These are phyloP conservation scores for Iris pallida DNA, from an alignment of 116 monocot species.

Conservation along the genomic window DNA sequence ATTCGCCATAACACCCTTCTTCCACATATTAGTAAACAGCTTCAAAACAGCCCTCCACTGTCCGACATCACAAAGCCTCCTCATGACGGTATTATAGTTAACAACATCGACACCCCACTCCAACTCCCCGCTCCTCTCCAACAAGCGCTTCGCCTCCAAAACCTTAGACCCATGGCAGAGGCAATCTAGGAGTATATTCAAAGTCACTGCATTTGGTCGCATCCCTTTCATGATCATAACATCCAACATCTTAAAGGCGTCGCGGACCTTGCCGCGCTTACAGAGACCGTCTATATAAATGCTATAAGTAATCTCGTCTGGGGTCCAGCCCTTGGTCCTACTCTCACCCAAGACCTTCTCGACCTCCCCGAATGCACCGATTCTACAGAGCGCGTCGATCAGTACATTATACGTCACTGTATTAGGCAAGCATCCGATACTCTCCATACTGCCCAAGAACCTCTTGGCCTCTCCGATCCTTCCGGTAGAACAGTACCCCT, in stretches of 20 bases:
- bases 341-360: slow-evolving; percentile 21
- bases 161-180: slow-evolving; percentile 22
- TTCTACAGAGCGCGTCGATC: slow-evolving; percentile 27
- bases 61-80: slow-evolving; percentile 25
- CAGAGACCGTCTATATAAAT: slow-evolving; percentile 34
- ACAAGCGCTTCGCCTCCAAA: slow-evolving; percentile 22
- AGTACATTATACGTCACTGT: slow-evolving; percentile 28
- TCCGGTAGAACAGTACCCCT: slow-evolving; percentile 25
- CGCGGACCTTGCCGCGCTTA: slow-evolving; percentile 12
- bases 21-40: slow-evolving; percentile 31
- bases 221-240: slow-evolving; percentile 22
- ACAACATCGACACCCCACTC: slow-evolving; percentile 29
- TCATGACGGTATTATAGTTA: slow-evolving; percentile 39
- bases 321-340: slow-evolving; percentile 20
- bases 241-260: slow-evolving; percentile 15
- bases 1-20: slow-evolving; percentile 26
- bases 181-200: slow-evolving; percentile 32
- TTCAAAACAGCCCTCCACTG: slow-evolving; percentile 14
- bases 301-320: slow-evolving; percentile 27
- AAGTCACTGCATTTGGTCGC: slow-evolving; percentile 20
- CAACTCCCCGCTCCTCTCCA: slow-evolving; percentile 29
- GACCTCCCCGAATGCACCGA: slow-evolving; percentile 24
- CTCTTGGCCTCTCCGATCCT: slow-evolving; percentile 11
- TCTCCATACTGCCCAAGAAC: slow-evolving; percentile 20
- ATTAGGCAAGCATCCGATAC: slow-evolving; percentile 20